phyloP scores from a whole-genome alignment of 345 rosid species.

The Salix viminalis region DNA sequence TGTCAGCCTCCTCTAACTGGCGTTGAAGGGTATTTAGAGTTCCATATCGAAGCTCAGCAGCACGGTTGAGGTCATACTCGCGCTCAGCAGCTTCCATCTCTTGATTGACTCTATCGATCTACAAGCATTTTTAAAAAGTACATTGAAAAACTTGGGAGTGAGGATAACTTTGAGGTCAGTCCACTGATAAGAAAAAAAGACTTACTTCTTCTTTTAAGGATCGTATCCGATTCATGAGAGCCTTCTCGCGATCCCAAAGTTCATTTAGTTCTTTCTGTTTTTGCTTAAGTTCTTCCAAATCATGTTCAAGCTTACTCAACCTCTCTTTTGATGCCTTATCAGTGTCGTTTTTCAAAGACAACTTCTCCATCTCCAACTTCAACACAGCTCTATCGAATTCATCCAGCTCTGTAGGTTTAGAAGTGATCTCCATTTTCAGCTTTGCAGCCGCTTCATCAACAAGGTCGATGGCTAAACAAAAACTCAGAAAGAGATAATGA shows the following conservation, averaged over 20 bases:
- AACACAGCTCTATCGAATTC: slow-evolving; percentile 80
- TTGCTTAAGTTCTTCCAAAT: slow-evolving; percentile 51
- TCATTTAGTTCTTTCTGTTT: slow-evolving; percentile 70
- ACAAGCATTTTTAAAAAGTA: slow-evolving; percentile 15
- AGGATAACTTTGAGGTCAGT: neutral
- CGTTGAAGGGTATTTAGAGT: slow-evolving; percentile 80
- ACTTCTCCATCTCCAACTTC: slow-evolving; percentile 93
- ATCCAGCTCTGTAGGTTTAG: slow-evolving; percentile 90
- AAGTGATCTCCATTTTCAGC: slow-evolving; percentile 96
- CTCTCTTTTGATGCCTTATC: slow-evolving; percentile 88
- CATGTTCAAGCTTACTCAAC: slow-evolving; percentile 66
- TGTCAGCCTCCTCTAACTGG: slow-evolving; percentile 84
- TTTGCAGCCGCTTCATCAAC: slow-evolving; percentile 98
- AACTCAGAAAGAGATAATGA: slow-evolving; percentile 4
- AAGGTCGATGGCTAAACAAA: slow-evolving; percentile 80
- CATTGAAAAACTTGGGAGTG: neutral
- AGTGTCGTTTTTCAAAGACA: slow-evolving; percentile 74
- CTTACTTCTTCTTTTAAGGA: slow-evolving; percentile 87
- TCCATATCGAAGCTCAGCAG: slow-evolving; percentile 91
- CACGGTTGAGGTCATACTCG: slow-evolving; percentile 77
- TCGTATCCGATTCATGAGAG: slow-evolving; percentile 63
- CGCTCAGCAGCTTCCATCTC: slow-evolving; percentile 97
- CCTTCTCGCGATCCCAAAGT: slow-evolving; percentile 74
- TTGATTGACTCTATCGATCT: slow-evolving; percentile 85
- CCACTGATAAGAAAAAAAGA: neutral